Evolutionary conservation across 2,329 filamentous ascomycete genomes (phyloP), one percentile per base, ranked within the genome.

Genomic region (Fusarium redolens): DNA sequence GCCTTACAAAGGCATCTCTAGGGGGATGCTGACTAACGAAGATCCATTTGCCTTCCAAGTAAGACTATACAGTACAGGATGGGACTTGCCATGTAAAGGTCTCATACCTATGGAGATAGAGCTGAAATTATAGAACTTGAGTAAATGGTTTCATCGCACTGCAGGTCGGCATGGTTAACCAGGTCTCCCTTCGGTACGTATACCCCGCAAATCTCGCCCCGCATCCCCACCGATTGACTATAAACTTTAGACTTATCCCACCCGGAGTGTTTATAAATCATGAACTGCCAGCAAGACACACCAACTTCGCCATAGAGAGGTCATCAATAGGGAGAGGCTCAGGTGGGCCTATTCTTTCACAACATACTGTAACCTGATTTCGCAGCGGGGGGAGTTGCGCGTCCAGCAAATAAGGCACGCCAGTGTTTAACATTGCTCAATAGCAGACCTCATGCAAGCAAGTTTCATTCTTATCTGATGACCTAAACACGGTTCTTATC

Each of bases 301-400:
- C 4, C 2, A 28, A 2, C 18, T 12, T 28, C 4, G 2, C 18
- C 7, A 52, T 6, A n/a, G 31, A 12, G 10, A 17, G 2, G 4
- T 20, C 2, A 6, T n/a, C 4, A 28, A 54, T 20, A 22, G 4
- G 3, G 3, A 28, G 3, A 28, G 4, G 4, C 33, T 13, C 5
- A 8, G 10, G 4, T 20, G 2, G 13, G 31, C 12, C 2, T 25
- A 9, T 14, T 22, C n/a, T n/a, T 14, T 17, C 6, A 8, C 2
- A 11, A 31, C 4, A 8, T 9, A 48, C 3, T 17, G 2, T n/a
- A 8, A 8, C 3, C 4, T 31, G 20, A 17, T n/a, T 33, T 12
- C 14, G 2, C 5, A 9, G 10, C 15, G 28, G 5, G 14, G 2
- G 10, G 17, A 17, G 7, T 6, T n/a, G 3, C 8, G 3, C 13